Evolutionary conservation across 805 yeast genomes (phyloP), one percentile per base, ranked within the genome.

Genomic region (Huiozyma sinensis): DNA sequence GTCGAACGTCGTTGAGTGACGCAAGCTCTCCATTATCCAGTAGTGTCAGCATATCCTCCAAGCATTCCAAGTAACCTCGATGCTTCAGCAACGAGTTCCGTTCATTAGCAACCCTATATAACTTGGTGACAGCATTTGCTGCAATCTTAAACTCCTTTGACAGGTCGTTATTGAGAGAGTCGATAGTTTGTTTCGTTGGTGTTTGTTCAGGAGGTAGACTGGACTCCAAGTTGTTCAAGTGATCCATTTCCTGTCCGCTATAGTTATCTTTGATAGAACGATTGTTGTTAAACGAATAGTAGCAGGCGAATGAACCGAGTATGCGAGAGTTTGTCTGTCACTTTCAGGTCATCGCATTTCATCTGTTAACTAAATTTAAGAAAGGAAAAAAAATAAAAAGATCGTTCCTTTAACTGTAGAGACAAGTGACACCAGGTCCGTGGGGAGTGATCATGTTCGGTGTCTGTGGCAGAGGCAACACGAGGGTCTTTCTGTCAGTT

Each of bases 111-210:
- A 79, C 60, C 38, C 85, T 63, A 51, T 82, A 83, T 29, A 82
- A 65, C 10, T 80, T 73, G 11, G 88, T 81, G 29, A 82, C 85
- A 6, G 84, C 74, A 49, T 79, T 75, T 39, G 89, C 89, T 28
- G 88, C 88, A 44, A 69, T 70, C 58, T 79, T 81, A 65, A 82
- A 83, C 52, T 80, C 83, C 38, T 68, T 68, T 1, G 81, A 70
- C 29, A 82, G 66, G 39, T 81, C 82, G 37, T 61, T 64, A 47
- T 71, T 74, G 39, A 79, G 62, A 29, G 48, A 41, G 8, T 53
- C 55, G 5, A 60, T 51, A 2, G 55, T 54, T 36, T 56, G 59
- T 24, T 50, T 47, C 7, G 62, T 56, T 2, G 62, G 62, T 4
- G 61, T 56, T 35, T 57, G 58, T 40, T 57, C 62, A 6, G 63